These are phyloP conservation scores for Teunomyces atbi DNA, from an alignment of 805 yeast species.

Conservation along the genomic window DNA sequence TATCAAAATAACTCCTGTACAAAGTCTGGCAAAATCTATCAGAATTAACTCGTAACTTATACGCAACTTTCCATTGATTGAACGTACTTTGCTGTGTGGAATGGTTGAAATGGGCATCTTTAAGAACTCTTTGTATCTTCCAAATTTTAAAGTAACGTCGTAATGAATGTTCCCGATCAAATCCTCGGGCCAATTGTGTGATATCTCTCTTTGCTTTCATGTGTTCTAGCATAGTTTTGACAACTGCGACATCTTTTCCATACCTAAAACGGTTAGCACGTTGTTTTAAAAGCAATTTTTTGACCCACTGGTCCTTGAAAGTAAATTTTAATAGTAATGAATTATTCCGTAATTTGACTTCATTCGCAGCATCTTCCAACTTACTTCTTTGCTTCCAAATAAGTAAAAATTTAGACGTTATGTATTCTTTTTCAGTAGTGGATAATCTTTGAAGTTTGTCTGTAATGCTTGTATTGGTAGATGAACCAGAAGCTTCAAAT, in stretches of 20 bases:
- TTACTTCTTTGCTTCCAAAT: constrained; percentile 13
- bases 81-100: background rate
- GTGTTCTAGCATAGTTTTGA: constrained; percentile 5
- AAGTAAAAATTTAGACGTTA: constrained; percentile 12
- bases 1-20: background rate
- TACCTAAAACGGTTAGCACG: constrained; percentile 1
- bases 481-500: background rate
- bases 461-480: constrained; percentile 1
- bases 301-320: constrained; percentile 15
- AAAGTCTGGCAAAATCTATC: background rate
- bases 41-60: background rate
- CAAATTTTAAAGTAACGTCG: constrained; percentile 12
- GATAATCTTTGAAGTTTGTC: constrained; percentile 13
- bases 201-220: constrained; percentile 14
- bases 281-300: constrained; percentile 5
- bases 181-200: constrained; percentile 11
- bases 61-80: constrained; percentile 4
- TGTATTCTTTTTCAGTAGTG: constrained; percentile 14
- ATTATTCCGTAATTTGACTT: constrained; percentile 8
- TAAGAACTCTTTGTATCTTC: constrained; percentile 10
- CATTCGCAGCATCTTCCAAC: constrained; percentile 1
- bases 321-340: constrained; percentile 7
- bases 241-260: constrained; percentile 5
- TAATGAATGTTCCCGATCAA: background rate
- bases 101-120: background rate